Evolutionary conservation across 2,329 filamentous ascomycete species (phyloP), one percentile per base, ranked within the genome.

Genomic region (Talaromyces rugulosus): DNA sequence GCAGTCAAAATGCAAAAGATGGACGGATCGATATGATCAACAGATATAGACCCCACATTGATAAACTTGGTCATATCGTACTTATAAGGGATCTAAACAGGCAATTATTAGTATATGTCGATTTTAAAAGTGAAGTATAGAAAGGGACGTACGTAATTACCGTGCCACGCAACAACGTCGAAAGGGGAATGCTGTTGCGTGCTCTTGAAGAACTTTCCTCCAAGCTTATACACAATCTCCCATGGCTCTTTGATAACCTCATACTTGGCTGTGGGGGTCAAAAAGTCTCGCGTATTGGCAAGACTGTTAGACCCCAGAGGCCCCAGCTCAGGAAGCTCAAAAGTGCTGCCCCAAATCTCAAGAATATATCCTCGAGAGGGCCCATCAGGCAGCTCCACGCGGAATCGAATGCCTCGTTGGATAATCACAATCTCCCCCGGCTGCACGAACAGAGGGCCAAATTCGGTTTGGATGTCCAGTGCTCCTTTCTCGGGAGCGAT

Each of bases 81-180:
- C 66, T 79, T 79, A 67, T 73, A 77, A 3, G 75, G 75, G 2
- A 72, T 66, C 72, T 74, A 36, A 11, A n/a, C 4, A 27, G 23
- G 56, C 44, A 62, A 44, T 62, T 58, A 11, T n/a, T 11, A 30
- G 60, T n/a, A 12, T 27, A 18, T 9, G 16, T 36, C n/a, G 44
- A 12, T 40, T 11, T 18, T 11, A 28, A 9, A 9, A 18, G 18
- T 31, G 16, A 52, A 27, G 44, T n/a, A 14, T 27, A 9, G 23
- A 47, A 14, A 8, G 18, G 5, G 11, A 65, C 69, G 23, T 65
- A 74, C 75, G 67, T 89, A 88, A 58, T 84, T 86, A n/a, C 87
- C 87, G 66, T 89, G 87, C 87, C 88, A 90, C 1, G 86, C 87
- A 0, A 89, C 85, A 1, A 90, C 87, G 66, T 90, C 87, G 68